These are phyloP conservation scores for Staphylotrichum longicolle DNA, from an alignment of 495 filamentous ascomycete species.

Conservation along the genomic window DNA sequence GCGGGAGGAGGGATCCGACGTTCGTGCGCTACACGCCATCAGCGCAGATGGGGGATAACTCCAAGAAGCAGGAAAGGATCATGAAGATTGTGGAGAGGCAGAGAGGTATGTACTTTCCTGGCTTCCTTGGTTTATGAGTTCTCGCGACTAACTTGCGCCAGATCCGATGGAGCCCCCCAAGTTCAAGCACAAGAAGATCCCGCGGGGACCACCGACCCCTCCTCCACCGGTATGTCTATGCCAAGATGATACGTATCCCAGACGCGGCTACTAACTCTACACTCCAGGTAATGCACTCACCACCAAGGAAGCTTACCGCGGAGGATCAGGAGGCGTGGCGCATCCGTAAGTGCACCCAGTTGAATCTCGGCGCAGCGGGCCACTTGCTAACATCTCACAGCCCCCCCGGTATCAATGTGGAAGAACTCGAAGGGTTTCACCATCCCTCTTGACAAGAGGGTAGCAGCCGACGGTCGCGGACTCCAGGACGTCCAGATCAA, in stretches of 20 bases:
- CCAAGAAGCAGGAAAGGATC: conserved; percentile 86
- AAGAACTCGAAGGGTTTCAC: conserved; percentile 99
- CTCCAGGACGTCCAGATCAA: conserved; percentile 96
- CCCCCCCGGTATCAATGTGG: conserved; percentile 94
- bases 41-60: conserved; percentile 93
- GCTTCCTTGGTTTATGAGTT: background rate
- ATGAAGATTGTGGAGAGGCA: conserved; percentile 98
- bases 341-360: conserved; percentile 47
- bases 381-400: conserved; percentile 10
- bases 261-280: conserved; percentile 1
- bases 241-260: background rate
- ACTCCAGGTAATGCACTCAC: conserved; percentile 75
- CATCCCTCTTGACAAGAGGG: conserved; percentile 90
- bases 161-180: conserved; percentile 99
- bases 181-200: conserved; percentile 98
- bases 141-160: conserved; percentile 7
- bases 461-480: conserved; percentile 92
- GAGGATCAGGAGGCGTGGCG: conserved; percentile 97
- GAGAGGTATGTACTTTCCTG: conserved; percentile 38
- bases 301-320: conserved; percentile 90
- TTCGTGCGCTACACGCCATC: conserved; percentile 95
- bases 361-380: background rate
- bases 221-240: conserved; percentile 63
- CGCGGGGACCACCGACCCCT: conserved; percentile 86
- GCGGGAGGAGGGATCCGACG: conserved; percentile 75